Base-by-base conservation (phyloP, 2,329 filamentous ascomycete genomes). In the Tolypocladium sp. region DNA sequence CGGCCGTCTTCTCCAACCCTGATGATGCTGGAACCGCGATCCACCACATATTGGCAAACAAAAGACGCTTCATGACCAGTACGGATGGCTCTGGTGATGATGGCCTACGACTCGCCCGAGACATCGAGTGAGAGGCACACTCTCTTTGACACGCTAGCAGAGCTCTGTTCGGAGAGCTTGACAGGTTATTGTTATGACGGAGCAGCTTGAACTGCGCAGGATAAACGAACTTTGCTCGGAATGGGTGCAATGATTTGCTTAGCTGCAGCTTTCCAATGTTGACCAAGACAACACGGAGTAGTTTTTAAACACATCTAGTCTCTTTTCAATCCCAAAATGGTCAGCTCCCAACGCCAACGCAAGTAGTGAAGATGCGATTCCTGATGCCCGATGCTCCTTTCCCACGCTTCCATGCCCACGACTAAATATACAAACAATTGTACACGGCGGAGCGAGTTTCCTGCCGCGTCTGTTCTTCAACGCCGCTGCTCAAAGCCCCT, bases 171-270 rank as follows among this genome's bases (percentile, higher is more conserved):
- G 17, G 37, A 38, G 30, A 41, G 46, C n/a, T 46, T 17, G 25
- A 27, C 7, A 40, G 13, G 5, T 20, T 35, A 54, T 57, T 44
- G 15, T 59, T 59, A 51, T 40, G 41, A 35, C 38, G 37, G 38
- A 61, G 51, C 44, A 59, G 41, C 10, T 57, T 57, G 53, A 55
- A 57, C 25, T 54, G 54, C 59, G 46, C 59, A 61, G 59, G 57
- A 60, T 60, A 61, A 33, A 38, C 35, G 17, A 56, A 52, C 40
- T 57, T 41, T 57, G 42, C 40, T 35, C 51, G 33, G 54, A 42
- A 42, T 20, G 17, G 37, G 37, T 10, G 38, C 37, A 25, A 53
- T 33, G n/a, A 58, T 56, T 46, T 58, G 40, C 37, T 55, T 58
- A 25, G 41, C 25, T 41, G 40, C 57, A 42, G 52, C 33, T 35